Base-by-base conservation (phyloP, 129 eudicot genomes). In the Flaveria robusta region DNA sequence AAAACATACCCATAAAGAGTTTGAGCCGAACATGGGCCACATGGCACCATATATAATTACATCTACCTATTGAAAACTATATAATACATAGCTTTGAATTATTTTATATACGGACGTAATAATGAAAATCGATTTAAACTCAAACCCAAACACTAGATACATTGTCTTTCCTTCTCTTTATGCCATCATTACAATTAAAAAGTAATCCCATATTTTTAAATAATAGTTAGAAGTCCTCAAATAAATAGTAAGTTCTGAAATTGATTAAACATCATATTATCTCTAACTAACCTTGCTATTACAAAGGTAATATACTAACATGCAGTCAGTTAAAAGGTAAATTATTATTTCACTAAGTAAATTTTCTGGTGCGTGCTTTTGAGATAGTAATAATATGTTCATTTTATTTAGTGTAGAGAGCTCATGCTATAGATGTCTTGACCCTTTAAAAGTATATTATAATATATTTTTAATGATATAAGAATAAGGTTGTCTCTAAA, bases 71-170 rank as follows among this genome's bases (percentile, higher is more conserved):
- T 60, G 8, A 59, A 56, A 7, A 55, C 10, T 56, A 49, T 9
- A 34, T 9, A 19, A 11, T 68, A 19, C 11, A 67, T 14, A 68
- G 26, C 71, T 70, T 60, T 62, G 60, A 69, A 42, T 70, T 70
- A 39, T 77, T 56, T 37, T 56, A 70, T 58, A 45, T 59, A 59
- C 12, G 37, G 41, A 60, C n/a, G 66, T 78, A 47, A 78, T 78
- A 60, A 78, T 78, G 55, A 26, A 78, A 47, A 20, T 13, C 23
- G 5, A 70, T 77, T 55, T 42, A 26, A 26, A 63, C 42, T 71
- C 66, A 70, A 71, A 78, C 62, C 60, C 77, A 70, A 78, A 78
- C 66, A 71, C 77, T 70, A 70, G 71, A 78, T 78, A 60, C 82
- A 78, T 49, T 23, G 77, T 78, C 43, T 60, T 62, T 56, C 41